Conservation (phyloP, 129 eudicot species). For the Pittosporum tobira region DNA sequence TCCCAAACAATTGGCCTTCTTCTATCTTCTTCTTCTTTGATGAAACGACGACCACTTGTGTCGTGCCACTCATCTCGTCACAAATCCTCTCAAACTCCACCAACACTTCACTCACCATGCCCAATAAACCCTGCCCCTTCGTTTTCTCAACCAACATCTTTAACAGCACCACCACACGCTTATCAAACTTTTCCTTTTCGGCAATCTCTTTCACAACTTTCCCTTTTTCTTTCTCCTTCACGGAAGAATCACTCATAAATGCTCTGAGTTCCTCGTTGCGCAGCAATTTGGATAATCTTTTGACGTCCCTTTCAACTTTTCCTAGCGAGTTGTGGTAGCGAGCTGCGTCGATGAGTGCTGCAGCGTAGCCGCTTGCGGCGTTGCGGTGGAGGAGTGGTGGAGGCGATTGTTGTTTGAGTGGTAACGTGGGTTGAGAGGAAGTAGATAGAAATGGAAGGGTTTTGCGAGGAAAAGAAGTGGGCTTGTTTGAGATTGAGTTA, state of each 20-base stretch:
- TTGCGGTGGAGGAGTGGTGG: constrained; percentile 18
- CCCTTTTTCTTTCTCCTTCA: constrained; percentile 45
- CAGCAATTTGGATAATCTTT: constrained; percentile 36
- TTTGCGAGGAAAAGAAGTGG: constrained; percentile 14
- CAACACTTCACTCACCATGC: constrained; percentile 42
- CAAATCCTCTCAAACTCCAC: constrained; percentile 52
- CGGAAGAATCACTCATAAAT: constrained; percentile 21
- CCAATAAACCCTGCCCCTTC: no score
- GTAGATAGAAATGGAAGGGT: constrained; percentile 10
- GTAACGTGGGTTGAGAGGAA: constrained; percentile 9
- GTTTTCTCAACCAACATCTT: constrained; percentile 47
- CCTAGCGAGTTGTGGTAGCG: constrained; percentile 18
- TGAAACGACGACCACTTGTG: constrained; percentile 14
- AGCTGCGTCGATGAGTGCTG: constrained; percentile 58
- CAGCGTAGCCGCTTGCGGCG: constrained; percentile 71
- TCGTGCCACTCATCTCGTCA: constrained; percentile 17
- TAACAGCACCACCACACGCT: constrained; percentile 51
- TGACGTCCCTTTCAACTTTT: constrained; percentile 37
- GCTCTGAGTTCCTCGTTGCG: constrained; percentile 24
- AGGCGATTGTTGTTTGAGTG: constrained; percentile 7
- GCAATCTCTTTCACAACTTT: constrained; percentile 36
- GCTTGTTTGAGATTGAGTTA: constrained; percentile 27
- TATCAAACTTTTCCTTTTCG: constrained; percentile 31
- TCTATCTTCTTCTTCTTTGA: constrained; percentile 13
- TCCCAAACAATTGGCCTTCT: no score